phyloP scores from a whole-genome alignment of 1,284 basidiomycete genomes.

The Rhodotorula sp. region DNA sequence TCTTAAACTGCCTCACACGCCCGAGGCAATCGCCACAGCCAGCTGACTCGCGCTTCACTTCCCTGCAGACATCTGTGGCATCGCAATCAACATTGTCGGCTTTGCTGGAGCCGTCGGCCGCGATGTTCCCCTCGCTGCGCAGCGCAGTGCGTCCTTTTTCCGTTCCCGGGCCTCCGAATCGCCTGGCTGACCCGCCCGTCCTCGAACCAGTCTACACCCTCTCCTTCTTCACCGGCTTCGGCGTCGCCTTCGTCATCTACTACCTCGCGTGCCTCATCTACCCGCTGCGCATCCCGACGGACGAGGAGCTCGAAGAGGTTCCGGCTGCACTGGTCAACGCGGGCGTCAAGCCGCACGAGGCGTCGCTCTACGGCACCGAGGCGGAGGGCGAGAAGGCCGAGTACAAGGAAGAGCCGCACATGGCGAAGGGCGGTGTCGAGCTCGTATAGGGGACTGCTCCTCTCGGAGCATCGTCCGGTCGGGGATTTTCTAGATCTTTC shows the following conservation, averaged over 20 bases:
- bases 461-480: no score
- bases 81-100: slow-evolving; percentile 74
- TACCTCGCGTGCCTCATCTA: slow-evolving; percentile 57
- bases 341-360: neutral
- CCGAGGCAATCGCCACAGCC: slow-evolving; percentile 41
- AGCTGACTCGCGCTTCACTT: neutral
- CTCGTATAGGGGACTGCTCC: neutral
- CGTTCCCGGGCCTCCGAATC: slow-evolving; percentile 40
- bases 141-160: slow-evolving; percentile 57
- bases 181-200: neutral
- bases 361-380: neutral
- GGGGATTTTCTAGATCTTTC: no score
- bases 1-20: no score
- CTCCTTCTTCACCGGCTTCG: slow-evolving; percentile 59
- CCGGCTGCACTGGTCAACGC: neutral
- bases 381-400: slow-evolving; percentile 1
- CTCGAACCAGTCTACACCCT: slow-evolving; percentile 30
- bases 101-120: slow-evolving; percentile 57
- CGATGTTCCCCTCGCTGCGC: slow-evolving; percentile 64
- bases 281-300: slow-evolving; percentile 21
- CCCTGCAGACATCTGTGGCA: slow-evolving; percentile 62
- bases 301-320: slow-evolving; percentile 14
- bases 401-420: neutral
- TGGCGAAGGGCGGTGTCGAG: neutral
- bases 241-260: slow-evolving; percentile 67